phyloP scores from a whole-genome alignment of 2,329 filamentous ascomycete species.

The Colletotrichum shisoi region DNA sequence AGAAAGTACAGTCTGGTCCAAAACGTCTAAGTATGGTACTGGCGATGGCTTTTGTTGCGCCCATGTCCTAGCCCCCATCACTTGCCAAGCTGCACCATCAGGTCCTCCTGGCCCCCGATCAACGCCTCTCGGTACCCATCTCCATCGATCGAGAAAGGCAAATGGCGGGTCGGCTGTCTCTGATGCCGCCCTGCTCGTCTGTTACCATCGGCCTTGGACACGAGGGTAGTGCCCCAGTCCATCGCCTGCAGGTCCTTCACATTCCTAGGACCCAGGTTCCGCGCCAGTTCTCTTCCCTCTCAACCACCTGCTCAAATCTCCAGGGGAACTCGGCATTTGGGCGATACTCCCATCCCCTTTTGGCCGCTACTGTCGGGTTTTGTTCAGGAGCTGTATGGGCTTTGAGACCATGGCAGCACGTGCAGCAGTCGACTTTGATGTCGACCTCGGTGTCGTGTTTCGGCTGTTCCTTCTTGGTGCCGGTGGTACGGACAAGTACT shows the following conservation, averaged over 20 bases:
- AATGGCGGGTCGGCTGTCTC: slow-evolving; percentile 39
- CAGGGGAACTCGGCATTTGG: slow-evolving; percentile 39
- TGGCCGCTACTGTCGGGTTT: not conserved
- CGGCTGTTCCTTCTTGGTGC: slow-evolving; percentile 7
- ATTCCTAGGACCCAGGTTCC: slow-evolving; percentile 41
- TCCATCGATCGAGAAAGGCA: slow-evolving; percentile 35
- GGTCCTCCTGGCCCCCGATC: slow-evolving; percentile 41
- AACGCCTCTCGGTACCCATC: slow-evolving; percentile 14
- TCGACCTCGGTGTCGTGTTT: slow-evolving; percentile 10
- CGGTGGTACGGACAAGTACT: not conserved
- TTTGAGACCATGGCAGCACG: not conserved
- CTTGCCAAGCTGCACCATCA: slow-evolving; percentile 40
- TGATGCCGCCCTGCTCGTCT: slow-evolving; percentile 30
- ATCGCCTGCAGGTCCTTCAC: slow-evolving; percentile 41
- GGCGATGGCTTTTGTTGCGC: not conserved
- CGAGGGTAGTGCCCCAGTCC: slow-evolving; percentile 34
- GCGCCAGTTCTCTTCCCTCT: slow-evolving; percentile 42
- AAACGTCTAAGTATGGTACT: not conserved
- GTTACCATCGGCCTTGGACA: slow-evolving; percentile 24
- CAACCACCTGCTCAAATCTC: slow-evolving; percentile 34
- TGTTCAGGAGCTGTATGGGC: not conserved
- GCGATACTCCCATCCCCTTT: slow-evolving; percentile 18
- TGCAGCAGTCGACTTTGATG: slow-evolving; percentile 12
- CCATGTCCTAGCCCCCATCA: slow-evolving; percentile 2
- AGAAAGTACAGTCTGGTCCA: not conserved